Evolutionary conservation across 2,329 filamentous ascomycete genomes (phyloP).

Genomic region (Septoria petroselini): DNA sequence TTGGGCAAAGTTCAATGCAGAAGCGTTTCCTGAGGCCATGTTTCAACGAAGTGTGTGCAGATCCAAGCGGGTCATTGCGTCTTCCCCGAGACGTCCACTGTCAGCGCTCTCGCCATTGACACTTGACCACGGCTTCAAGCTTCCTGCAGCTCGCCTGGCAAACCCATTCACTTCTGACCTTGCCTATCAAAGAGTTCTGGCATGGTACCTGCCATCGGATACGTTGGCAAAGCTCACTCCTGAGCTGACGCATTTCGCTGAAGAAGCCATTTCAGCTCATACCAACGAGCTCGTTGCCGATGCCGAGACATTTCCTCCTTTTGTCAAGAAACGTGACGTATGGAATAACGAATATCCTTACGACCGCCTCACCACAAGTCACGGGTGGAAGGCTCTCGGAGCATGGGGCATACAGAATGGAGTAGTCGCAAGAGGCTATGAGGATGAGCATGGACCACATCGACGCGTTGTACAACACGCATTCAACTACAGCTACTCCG

Average conservation of each 20-base stretch:
- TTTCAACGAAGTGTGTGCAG: too few species aligned
- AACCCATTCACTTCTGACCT: slow-evolving; percentile 20
- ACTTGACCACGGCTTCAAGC: slow-evolving; percentile 23
- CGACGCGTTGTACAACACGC: slow-evolving; percentile 21
- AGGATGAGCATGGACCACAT: slow-evolving; percentile 44
- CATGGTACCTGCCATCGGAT: slow-evolving; percentile 45
- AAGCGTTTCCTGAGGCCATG: too few species aligned
- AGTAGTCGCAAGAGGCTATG: slow-evolving; percentile 61
- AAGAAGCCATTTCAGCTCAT: slow-evolving; percentile 53
- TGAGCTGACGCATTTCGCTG: slow-evolving; percentile 47
- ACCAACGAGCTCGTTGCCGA: slow-evolving; percentile 58
- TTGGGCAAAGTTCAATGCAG: too few species aligned
- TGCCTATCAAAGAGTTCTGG: slow-evolving; percentile 17
- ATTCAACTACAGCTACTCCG: slow-evolving; percentile 22
- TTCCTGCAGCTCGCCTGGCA: slow-evolving; percentile 9
- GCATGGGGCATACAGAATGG: slow-evolving; percentile 58
- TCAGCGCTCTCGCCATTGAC: slow-evolving; percentile 11
- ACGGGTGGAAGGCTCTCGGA: slow-evolving; percentile 65
- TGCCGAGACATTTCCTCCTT: slow-evolving; percentile 63
- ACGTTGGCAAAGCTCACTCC: slow-evolving; percentile 35
- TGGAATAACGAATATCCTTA: slow-evolving; percentile 35
- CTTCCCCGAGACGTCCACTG: too few species aligned
- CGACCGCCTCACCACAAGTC: slow-evolving; percentile 59
- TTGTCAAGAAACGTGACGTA: slow-evolving; percentile 57
- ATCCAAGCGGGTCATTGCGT: too few species aligned